Percentiles rank a stretch among this genome's conserved stretches.
Evolutionary conservation across 208 protist species (phyloP).

Genomic region (Leishmania amazonensis): DNA sequence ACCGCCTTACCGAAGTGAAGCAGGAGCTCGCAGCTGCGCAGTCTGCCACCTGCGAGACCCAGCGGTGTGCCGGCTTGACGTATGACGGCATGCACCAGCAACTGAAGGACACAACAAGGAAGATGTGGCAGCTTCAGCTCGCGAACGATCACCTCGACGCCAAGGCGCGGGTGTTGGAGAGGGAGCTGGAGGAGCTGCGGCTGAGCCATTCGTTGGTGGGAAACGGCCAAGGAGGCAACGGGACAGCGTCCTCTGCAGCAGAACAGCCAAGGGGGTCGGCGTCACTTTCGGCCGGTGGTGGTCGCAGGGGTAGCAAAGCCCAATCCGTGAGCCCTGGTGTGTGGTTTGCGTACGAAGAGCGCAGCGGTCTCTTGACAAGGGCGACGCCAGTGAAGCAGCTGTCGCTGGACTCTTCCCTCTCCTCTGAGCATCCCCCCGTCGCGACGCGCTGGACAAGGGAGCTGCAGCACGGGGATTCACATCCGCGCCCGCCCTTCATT

Average conservation of each 20-base stretch:
- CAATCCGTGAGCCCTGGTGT: constrained; percentile 15
- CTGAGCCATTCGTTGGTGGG: neutral
- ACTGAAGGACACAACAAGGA: constrained; percentile 27
- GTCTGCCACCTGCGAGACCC: neutral
- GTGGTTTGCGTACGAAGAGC: constrained; percentile 30
- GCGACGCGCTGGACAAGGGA: neutral
- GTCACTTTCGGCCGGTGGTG: neutral
- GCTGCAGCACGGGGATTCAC: neutral
- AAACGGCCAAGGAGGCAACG: neutral
- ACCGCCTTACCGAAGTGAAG: neutral
- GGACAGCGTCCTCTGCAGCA: neutral
- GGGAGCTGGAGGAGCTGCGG: constrained; percentile 39
- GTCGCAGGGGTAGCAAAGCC: neutral
- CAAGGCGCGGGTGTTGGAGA: constrained; percentile 30
- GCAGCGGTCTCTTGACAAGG: constrained; percentile 4
- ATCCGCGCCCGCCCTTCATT: neutral
- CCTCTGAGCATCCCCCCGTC: neutral
- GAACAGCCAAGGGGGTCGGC: neutral
- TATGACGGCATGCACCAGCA: constrained; percentile 18
- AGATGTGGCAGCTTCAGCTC: constrained; percentile 34
- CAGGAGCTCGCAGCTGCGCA: neutral
- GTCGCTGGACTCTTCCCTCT: neutral
- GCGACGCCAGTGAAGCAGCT: constrained; percentile 2
- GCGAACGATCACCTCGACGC: constrained; percentile 43
- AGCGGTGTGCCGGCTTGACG: constrained; percentile 1